phyloP scores from a whole-genome alignment of 164 flowering plant genomes.

The Chloranthus sessilifolius region DNA sequence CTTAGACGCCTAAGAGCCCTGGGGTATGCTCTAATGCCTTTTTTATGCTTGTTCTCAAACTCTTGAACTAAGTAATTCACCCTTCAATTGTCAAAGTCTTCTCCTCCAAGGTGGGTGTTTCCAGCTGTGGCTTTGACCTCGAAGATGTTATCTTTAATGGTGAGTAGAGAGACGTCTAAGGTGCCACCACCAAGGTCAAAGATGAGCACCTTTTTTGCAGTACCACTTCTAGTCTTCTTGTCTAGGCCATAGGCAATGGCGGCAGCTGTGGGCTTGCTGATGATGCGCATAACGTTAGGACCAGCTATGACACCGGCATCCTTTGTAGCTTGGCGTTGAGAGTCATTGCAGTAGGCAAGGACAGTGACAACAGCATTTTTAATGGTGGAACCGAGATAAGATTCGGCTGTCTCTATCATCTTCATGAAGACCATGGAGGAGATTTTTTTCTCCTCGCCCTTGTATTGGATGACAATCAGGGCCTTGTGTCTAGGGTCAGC shows the following conservation, averaged over 20 bases:
- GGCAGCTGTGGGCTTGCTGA: slow-evolving; percentile 40
- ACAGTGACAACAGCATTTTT: slow-evolving; percentile 30
- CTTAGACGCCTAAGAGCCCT: slow-evolving; percentile 48
- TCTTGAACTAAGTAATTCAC: slow-evolving; percentile 47
- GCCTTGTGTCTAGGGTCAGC: too few species aligned
- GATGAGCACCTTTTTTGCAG: slow-evolving; percentile 28
- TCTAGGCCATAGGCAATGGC: slow-evolving; percentile 43
- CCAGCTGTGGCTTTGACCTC: slow-evolving; percentile 65
- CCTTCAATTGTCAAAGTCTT: slow-evolving; percentile 45
- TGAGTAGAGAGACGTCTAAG: slow-evolving; percentile 37
- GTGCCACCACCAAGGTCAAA: too few species aligned
- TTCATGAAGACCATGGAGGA: slow-evolving; percentile 49
- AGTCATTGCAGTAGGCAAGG: slow-evolving; percentile 29
- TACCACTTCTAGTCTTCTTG: slow-evolving; percentile 33
- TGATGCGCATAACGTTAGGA: slow-evolving; percentile 28
- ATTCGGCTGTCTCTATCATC: slow-evolving; percentile 43
- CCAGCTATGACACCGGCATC: slow-evolving; percentile 43
- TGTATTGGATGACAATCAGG: too few species aligned
- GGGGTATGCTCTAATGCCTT: slow-evolving; percentile 44
- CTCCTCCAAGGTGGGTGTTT: slow-evolving; percentile 54
- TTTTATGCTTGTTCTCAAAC: slow-evolving; percentile 52
- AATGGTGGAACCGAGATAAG: slow-evolving; percentile 26
- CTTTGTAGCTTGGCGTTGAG: slow-evolving; percentile 38
- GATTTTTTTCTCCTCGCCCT: too few species aligned
- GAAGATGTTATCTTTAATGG: slow-evolving; percentile 49